phyloP scores from a whole-genome alignment of 202 grass and related monocot genomes.

The Carex arenaria region DNA sequence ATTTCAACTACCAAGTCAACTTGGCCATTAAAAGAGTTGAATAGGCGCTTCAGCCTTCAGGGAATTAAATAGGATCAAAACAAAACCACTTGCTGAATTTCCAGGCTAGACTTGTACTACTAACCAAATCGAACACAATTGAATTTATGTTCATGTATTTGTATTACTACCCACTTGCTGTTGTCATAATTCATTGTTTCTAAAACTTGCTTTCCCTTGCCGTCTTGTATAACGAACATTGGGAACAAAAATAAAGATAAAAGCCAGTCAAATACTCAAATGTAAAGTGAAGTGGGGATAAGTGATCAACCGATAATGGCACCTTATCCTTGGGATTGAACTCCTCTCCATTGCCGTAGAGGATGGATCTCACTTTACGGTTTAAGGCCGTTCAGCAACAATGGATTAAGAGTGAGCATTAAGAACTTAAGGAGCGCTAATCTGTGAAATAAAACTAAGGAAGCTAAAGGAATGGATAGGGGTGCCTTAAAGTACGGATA shows the following conservation, averaged over 20 bases:
- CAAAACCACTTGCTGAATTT: neutral
- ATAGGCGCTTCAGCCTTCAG: neutral
- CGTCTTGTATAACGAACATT: neutral
- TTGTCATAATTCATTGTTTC: neutral
- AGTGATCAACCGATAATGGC: neutral
- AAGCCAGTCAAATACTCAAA: neutral
- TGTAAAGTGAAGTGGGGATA: neutral
- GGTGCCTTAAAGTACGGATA: too few relatives aligned
- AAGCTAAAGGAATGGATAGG: too few relatives aligned
- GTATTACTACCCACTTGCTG: neutral
- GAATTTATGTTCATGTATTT: neutral
- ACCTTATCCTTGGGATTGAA: neutral
- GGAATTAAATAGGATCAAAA: neutral
- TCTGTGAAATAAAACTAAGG: too few relatives aligned
- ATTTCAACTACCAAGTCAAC: neutral
- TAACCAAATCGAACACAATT: neutral
- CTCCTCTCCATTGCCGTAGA: too few relatives aligned
- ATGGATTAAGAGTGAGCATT: too few relatives aligned
- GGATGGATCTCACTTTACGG: too few relatives aligned
- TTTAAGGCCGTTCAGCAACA: too few relatives aligned
- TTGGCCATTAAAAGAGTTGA: neutral
- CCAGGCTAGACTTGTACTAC: neutral
- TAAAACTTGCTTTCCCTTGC: neutral
- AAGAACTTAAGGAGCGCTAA: too few relatives aligned
- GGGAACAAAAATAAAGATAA: constrained; percentile 4